These are phyloP conservation scores for Mortierella sp. DNA, from an alignment of 371 early-diverging fungal species.

Conservation along the genomic window DNA sequence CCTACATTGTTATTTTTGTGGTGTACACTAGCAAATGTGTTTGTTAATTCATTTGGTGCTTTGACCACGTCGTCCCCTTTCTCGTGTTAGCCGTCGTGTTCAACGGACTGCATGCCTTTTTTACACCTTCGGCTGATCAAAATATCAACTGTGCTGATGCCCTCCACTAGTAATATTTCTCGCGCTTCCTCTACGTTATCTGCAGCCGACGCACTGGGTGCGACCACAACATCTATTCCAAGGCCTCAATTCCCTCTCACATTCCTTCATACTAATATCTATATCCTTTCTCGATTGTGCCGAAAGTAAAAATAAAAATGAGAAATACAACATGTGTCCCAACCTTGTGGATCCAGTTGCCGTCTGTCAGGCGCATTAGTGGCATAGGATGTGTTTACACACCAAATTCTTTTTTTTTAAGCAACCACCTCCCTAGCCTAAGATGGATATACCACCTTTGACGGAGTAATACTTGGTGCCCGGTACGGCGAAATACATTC, in stretches of 20 bases:
- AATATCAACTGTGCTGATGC: background rate
- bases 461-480: no score
- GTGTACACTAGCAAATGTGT: background rate
- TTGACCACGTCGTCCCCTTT: background rate
- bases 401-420: no score
- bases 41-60: no score
- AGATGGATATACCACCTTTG: no score
- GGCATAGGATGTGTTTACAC: no score
- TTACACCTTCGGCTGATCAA: conserved; percentile 1
- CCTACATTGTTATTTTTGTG: background rate
- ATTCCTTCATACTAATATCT: background rate
- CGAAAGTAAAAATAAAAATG: background rate
- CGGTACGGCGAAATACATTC: no score
- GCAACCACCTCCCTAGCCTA: no score
- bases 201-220: background rate
- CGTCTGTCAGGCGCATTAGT: no score
- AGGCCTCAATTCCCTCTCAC: background rate
- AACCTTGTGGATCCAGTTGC: no score
- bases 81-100: background rate
- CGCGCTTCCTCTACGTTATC: background rate
- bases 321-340: no score
- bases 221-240: background rate
- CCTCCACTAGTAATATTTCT: background rate
- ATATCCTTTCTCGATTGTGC: background rate
- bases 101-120: conserved; percentile 5